Evolutionary conservation across 768 basidiomycete species (phyloP).

Genomic region (Xerocomellus chrysenteron): DNA sequence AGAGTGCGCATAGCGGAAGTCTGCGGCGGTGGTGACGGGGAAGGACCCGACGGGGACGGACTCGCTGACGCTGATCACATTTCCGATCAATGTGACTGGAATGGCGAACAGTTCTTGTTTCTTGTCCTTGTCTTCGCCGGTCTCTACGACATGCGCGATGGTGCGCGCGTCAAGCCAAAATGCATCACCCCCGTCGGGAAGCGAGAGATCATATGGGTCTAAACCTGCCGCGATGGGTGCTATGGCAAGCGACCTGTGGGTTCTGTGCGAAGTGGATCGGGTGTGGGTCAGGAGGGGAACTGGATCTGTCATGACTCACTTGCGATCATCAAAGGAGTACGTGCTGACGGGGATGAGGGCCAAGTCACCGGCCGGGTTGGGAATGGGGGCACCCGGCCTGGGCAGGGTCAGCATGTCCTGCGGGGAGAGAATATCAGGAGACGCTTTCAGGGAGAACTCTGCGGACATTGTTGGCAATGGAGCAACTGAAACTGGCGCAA

Average conservation of each 20-base stretch:
- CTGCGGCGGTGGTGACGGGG: slow-evolving; percentile 64
- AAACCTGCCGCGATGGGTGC: slow-evolving; percentile 53
- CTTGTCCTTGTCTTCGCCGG: slow-evolving; percentile 44
- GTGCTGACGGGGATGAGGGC: slow-evolving; percentile 64
- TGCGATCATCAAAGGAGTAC: slow-evolving; percentile 71
- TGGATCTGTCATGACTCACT: slow-evolving; percentile 44
- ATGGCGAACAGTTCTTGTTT: slow-evolving; percentile 59
- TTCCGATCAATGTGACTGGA: slow-evolving; percentile 46
- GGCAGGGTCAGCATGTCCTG: slow-evolving; percentile 67
- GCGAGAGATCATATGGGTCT: slow-evolving; percentile 53
- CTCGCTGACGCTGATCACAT: slow-evolving; percentile 36
- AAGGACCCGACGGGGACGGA: slow-evolving; percentile 56
- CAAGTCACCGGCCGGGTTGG: slow-evolving; percentile 68
- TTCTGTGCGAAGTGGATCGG: slow-evolving; percentile 41
- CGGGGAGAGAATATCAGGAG: slow-evolving; percentile 62
- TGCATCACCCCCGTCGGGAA: slow-evolving; percentile 66
- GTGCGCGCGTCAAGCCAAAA: slow-evolving; percentile 79
- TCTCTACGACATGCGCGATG: slow-evolving; percentile 66
- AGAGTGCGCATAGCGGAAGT: slow-evolving; percentile 65
- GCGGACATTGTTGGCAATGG: slow-evolving; percentile 29
- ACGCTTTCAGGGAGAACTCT: slow-evolving; percentile 60
- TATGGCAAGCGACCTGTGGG: slow-evolving; percentile 66
- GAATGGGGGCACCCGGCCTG: slow-evolving; percentile 63
- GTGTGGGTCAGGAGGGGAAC: neutral
- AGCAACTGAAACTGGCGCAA: slow-evolving; percentile 18